These are phyloP conservation scores for Scedosporium dehoogii DNA, from an alignment of 2,329 filamentous ascomycete species.

Conservation along the genomic window DNA sequence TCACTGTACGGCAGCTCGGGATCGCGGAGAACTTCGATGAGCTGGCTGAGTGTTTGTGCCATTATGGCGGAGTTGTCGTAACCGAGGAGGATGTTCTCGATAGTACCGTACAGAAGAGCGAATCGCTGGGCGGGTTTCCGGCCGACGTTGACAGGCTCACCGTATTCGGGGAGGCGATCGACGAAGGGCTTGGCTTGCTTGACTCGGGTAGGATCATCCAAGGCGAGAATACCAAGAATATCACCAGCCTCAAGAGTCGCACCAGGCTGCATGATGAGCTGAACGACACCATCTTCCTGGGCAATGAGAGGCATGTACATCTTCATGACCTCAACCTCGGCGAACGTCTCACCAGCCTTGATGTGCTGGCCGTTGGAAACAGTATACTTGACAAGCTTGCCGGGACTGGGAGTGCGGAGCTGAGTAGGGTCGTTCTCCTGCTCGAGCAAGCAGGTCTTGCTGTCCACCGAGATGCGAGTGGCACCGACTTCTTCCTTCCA, in stretches of 20 bases:
- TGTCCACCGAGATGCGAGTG: slow-evolving; percentile 89
- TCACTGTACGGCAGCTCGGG: slow-evolving; percentile 90
- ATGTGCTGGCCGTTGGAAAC: slow-evolving; percentile 94
- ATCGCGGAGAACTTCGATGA: slow-evolving; percentile 83
- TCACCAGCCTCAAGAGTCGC: slow-evolving; percentile 96
- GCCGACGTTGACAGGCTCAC: slow-evolving; percentile 77
- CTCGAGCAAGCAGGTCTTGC: slow-evolving; percentile 95
- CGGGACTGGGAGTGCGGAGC: slow-evolving; percentile 84
- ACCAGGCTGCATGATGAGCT: slow-evolving; percentile 97
- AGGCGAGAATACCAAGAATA: slow-evolving; percentile 90
- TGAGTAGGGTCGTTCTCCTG: slow-evolving; percentile 99
- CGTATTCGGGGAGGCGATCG: slow-evolving; percentile 79
- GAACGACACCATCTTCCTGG: slow-evolving; percentile 89
- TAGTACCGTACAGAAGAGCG: slow-evolving; percentile 62
- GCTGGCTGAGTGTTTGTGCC: slow-evolving; percentile 72
- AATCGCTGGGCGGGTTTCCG: slow-evolving; percentile 89
- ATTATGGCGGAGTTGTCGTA: slow-evolving; percentile 98
- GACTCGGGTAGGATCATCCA: slow-evolving; percentile 91
- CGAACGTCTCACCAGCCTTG: slow-evolving; percentile 83
- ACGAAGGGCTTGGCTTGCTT: slow-evolving; percentile 94
- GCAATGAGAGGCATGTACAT: slow-evolving; percentile 99
- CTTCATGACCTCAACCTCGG: slow-evolving; percentile 99
- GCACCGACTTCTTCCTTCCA: slow-evolving; percentile 99
- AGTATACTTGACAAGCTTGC: slow-evolving; percentile 96
- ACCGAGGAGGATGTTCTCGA: slow-evolving; percentile 80